Percentiles rank a stretch among this genome's conserved stretches.
These are phyloP conservation scores for Hypoxylon sp. DNA, from an alignment of 2,329 filamentous ascomycete genomes.

Conservation along the genomic window DNA sequence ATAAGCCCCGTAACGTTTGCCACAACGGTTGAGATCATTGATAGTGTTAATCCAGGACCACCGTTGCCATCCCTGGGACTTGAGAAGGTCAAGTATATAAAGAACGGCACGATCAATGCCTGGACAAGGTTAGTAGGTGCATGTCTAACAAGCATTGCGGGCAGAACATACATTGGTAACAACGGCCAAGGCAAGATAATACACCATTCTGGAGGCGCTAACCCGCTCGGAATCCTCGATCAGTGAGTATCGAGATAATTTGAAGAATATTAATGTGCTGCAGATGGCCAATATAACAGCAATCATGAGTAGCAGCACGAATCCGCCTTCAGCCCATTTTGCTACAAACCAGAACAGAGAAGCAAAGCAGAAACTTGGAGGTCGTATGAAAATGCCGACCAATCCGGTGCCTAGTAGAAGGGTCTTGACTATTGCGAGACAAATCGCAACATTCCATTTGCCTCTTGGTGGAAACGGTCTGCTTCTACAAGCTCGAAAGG, in stretches of 20 bases:
- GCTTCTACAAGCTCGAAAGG: slow-evolving; percentile 66
- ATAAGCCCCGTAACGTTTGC: slow-evolving; percentile 75
- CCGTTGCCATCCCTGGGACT: slow-evolving; percentile 54
- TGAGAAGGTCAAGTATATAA: slow-evolving; percentile 67
- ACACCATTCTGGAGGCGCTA: slow-evolving; percentile 77
- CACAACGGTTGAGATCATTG: slow-evolving; percentile 75
- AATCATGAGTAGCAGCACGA: slow-evolving; percentile 66
- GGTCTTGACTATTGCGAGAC: slow-evolving; percentile 64
- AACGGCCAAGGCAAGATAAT: slow-evolving; percentile 71
- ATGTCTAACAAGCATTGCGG: neutral
- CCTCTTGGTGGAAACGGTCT: slow-evolving; percentile 70
- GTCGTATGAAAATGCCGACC: slow-evolving; percentile 67
- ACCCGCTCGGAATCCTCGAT: slow-evolving; percentile 72
- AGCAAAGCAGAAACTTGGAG: slow-evolving; percentile 73
- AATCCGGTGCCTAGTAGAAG: slow-evolving; percentile 69
- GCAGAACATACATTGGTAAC: slow-evolving; percentile 66
- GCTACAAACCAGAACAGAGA: slow-evolving; percentile 77
- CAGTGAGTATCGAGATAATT: slow-evolving; percentile 66
- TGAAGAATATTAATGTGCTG: slow-evolving; percentile 67
- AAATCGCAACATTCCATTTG: slow-evolving; percentile 71
- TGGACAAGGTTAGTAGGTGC: slow-evolving; percentile 53
- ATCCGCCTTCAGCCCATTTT: slow-evolving; percentile 69
- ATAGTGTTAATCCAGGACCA: slow-evolving; percentile 63
- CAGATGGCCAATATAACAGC: slow-evolving; percentile 64
- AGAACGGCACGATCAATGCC: slow-evolving; percentile 74